These are phyloP conservation scores for Tolypocladium pustulatum DNA, from an alignment of 2,329 filamentous ascomycete species.

Conservation along the genomic window DNA sequence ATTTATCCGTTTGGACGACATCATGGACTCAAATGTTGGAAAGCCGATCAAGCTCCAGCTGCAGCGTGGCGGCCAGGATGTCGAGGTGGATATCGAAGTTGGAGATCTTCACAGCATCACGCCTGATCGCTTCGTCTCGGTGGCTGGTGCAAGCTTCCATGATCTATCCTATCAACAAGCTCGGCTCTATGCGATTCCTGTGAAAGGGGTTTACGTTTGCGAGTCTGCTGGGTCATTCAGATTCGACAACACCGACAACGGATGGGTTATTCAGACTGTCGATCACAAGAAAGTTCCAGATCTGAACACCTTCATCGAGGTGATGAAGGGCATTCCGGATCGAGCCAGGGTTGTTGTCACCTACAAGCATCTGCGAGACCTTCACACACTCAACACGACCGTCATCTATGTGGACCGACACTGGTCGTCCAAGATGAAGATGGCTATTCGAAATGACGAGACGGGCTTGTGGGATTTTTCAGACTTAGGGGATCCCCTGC, in stretches of 20 bases:
- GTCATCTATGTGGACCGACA: constrained; percentile 91
- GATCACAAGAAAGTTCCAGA: constrained; percentile 88
- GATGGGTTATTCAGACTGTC: constrained; percentile 87
- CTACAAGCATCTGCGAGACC: constrained; percentile 88
- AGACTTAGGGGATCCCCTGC: constrained; percentile 71
- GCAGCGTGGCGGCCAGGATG: constrained; percentile 78
- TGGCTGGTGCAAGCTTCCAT: constrained; percentile 91
- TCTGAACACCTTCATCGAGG: constrained; percentile 78
- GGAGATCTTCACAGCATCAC: constrained; percentile 91
- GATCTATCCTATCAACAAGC: constrained; percentile 95
- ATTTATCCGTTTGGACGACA: constrained; percentile 83
- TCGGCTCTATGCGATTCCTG: constrained; percentile 85
- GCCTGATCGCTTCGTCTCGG: constrained; percentile 88
- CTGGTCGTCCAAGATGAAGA: constrained; percentile 90
- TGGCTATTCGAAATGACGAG: constrained; percentile 81
- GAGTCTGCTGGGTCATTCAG: constrained; percentile 93
- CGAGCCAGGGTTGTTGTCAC: constrained; percentile 79
- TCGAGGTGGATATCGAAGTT: constrained; percentile 75
- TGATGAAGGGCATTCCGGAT: constrained; percentile 79
- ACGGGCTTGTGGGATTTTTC: constrained; percentile 92
- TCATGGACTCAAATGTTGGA: constrained; percentile 80
- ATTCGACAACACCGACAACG: constrained; percentile 80
- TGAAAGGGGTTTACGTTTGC: constrained; percentile 88
- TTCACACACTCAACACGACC: constrained; percentile 88
- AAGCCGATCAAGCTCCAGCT: constrained; percentile 69